Evolutionary conservation across 768 basidiomycete genomes (phyloP).

Genomic region (Brasilioporus rufonigricans): DNA sequence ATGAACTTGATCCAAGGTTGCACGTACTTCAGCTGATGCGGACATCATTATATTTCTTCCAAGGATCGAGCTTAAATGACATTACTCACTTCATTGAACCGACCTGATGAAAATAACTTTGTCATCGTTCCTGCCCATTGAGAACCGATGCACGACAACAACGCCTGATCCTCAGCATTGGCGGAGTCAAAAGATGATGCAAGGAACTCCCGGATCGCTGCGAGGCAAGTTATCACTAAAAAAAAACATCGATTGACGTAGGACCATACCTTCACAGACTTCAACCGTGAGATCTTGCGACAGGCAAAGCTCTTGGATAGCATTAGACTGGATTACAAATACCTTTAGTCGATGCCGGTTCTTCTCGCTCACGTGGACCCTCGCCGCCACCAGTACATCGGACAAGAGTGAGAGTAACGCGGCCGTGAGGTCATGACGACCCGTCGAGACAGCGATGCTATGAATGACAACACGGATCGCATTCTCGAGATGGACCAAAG

Average conservation of each 20-base stretch:
- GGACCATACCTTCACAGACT: constrained; percentile 36
- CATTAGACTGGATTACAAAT: constrained; percentile 34
- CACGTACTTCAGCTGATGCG: constrained; percentile 12
- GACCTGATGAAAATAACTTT: constrained; percentile 10
- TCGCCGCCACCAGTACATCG: constrained; percentile 33
- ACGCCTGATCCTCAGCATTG: constrained; percentile 35
- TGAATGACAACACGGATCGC: constrained; percentile 40
- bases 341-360: constrained; percentile 41
- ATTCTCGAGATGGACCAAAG: constrained; percentile 33
- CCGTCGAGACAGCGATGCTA: constrained; percentile 24
- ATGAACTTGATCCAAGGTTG: constrained; percentile 57
- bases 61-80: background rate
- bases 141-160: constrained; percentile 40
- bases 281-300: constrained; percentile 21
- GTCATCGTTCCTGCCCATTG: constrained; percentile 40
- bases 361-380: constrained; percentile 21
- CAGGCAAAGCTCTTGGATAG: constrained; percentile 36
- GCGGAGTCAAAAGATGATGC: constrained; percentile 36
- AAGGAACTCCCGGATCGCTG: constrained; percentile 46
- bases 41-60: background rate
- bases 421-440: constrained; percentile 21
- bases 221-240: constrained; percentile 1
- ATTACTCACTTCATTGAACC: constrained; percentile 11
- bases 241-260: background rate
- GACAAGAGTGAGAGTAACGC: constrained; percentile 41